These are phyloP conservation scores for Crithidia brevicula DNA, from an alignment of 208 protist species.

Conservation along the genomic window DNA sequence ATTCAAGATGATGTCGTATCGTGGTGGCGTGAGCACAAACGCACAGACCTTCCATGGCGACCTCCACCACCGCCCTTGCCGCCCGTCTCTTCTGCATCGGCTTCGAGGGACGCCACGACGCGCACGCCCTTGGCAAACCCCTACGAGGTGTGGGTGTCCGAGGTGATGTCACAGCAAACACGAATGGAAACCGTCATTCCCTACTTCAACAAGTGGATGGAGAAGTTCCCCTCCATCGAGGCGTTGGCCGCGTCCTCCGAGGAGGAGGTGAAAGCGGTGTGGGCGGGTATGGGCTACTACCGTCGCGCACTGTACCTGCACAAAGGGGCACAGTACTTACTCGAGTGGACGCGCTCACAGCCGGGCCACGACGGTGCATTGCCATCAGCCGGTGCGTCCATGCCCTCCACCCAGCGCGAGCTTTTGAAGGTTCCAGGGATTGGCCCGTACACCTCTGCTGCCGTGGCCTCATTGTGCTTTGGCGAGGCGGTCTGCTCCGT, in stretches of 20 bases:
- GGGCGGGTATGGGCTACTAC: conserved; percentile 95
- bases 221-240: conserved; percentile 81
- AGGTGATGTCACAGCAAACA: conserved; percentile 97
- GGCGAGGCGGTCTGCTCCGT: conserved; percentile 75
- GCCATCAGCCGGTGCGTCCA: background rate
- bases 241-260: conserved; percentile 74
- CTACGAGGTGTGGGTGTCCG: conserved; percentile 94
- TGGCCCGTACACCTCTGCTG: conserved; percentile 94
- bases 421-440: conserved; percentile 89
- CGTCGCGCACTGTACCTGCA: conserved; percentile 84
- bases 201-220: conserved; percentile 93
- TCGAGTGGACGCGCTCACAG: conserved; percentile 40
- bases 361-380: background rate
- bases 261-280: conserved; percentile 88
- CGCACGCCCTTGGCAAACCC: conserved; percentile 44
- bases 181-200: conserved; percentile 90
- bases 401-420: conserved; percentile 37
- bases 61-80: background rate
- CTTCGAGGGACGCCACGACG: conserved; percentile 1
- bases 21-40: conserved; percentile 45
- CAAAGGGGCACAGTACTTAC: conserved; percentile 86
- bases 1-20: conserved; percentile 35
- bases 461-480: conserved; percentile 92
- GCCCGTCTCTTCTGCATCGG: background rate
- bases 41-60: conserved; percentile 43